These are phyloP conservation scores for Lepidium africanum DNA, from an alignment of 345 rosid genomes.

Conservation along the genomic window DNA sequence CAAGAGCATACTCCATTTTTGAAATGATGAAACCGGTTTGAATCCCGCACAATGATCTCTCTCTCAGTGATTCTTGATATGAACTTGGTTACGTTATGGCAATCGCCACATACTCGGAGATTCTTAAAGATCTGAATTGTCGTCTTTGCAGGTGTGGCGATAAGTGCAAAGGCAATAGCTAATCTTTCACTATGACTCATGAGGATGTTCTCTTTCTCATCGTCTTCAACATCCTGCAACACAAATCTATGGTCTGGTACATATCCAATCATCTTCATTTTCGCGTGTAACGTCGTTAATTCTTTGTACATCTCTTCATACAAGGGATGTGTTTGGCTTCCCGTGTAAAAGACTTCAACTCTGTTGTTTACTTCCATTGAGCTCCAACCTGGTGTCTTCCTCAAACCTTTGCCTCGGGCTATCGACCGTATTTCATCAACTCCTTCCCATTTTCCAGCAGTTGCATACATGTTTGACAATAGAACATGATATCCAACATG, in stretches of 20 bases:
- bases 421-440: slow-evolving; percentile 38
- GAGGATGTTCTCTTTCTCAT: slow-evolving; percentile 54
- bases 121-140: slow-evolving; percentile 46
- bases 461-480: slow-evolving; percentile 51
- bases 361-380: slow-evolving; percentile 40
- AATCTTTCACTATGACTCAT: slow-evolving; percentile 50
- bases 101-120: slow-evolving; percentile 33
- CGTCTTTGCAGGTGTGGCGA: slow-evolving; percentile 36
- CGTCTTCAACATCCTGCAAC: slow-evolving; percentile 57
- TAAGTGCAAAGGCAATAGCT: slow-evolving; percentile 48
- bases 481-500: slow-evolving; percentile 57
- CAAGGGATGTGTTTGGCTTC: slow-evolving; percentile 42
- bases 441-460: slow-evolving; percentile 49
- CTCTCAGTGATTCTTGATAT: slow-evolving; percentile 21
- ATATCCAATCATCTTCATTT: slow-evolving; percentile 48
- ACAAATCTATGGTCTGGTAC: slow-evolving; percentile 47
- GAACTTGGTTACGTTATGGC: slow-evolving; percentile 21
- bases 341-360: slow-evolving; percentile 50
- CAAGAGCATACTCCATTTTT: slow-evolving; percentile 46
- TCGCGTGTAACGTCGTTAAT: slow-evolving; percentile 31
- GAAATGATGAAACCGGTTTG: slow-evolving; percentile 46
- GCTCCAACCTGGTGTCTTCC: slow-evolving; percentile 66
- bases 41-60: slow-evolving; percentile 24
- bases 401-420: slow-evolving; percentile 42
- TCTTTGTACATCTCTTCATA: slow-evolving; percentile 32